Evolutionary conservation across 2,329 filamentous ascomycete genomes (phyloP).

Genomic region (Aureobasidium namibiae): DNA sequence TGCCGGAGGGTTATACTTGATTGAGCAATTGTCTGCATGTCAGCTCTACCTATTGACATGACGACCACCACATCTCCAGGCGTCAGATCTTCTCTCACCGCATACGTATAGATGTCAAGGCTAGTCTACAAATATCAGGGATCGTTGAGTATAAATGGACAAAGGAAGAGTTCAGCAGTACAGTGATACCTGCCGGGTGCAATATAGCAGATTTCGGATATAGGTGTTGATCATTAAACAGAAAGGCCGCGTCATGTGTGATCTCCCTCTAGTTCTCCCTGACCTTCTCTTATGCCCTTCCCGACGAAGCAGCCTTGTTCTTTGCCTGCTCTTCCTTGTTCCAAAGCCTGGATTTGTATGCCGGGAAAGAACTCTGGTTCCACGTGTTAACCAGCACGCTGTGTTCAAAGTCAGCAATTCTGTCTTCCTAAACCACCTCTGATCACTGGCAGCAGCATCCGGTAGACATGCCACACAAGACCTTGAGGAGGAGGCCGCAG

Average conservation of each 20-base stretch:
- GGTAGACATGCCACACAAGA: too few species aligned
- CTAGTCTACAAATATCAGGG: not conserved
- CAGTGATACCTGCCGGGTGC: too few species aligned
- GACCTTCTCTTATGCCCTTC: not conserved
- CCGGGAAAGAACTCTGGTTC: conserved; percentile 32
- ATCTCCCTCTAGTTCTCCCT: not conserved
- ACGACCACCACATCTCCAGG: not conserved
- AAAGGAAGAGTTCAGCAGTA: not conserved
- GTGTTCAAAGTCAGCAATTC: not conserved
- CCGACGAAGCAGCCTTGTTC: conserved; percentile 4
- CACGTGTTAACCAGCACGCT: conserved; percentile 43
- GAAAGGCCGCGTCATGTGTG: not conserved
- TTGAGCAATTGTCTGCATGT: not conserved
- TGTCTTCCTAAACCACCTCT: too few species aligned
- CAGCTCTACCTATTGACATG: not conserved
- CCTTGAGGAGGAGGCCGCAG: too few species aligned
- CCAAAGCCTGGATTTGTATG: conserved; percentile 28
- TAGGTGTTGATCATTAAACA: not conserved
- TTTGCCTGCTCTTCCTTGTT: conserved; percentile 17
- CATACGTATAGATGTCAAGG: not conserved
- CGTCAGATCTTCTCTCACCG: not conserved
- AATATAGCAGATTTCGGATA: not conserved
- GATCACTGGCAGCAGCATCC: too few species aligned
- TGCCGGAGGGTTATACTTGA: not conserved
- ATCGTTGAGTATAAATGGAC: not conserved